Percentiles rank a stretch among this genome's conserved stretches.
phyloP scores from a whole-genome alignment of 306 rosid species.

The Benincasa hispida region DNA sequence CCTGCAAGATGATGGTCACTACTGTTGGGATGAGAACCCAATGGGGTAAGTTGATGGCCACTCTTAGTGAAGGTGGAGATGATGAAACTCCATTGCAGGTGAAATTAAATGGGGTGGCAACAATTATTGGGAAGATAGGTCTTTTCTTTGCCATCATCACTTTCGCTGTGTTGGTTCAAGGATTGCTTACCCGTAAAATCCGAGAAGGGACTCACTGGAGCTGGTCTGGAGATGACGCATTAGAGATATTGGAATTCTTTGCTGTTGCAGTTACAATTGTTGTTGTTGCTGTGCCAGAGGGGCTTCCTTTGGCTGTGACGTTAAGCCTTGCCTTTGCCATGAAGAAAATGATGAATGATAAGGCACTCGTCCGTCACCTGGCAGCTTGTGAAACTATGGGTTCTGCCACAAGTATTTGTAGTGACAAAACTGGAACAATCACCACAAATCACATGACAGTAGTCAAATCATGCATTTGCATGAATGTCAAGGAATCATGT shows the following conservation, averaged over 20 bases:
- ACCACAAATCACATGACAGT: constrained; percentile 94
- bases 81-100: constrained; percentile 98
- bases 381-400: constrained; percentile 99
- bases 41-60: constrained; percentile 97
- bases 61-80: constrained; percentile 92
- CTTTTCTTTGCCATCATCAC: constrained; percentile 75
- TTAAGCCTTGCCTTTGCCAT: constrained; percentile 97
- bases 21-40: constrained; percentile 97
- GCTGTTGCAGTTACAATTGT: constrained; percentile 90
- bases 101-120: constrained; percentile 92
- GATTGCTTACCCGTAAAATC: constrained; percentile 46
- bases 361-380: constrained; percentile 86
- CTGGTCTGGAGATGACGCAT: constrained; percentile 81
- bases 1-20: constrained; percentile 83
- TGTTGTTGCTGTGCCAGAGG: constrained; percentile 97
- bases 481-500: constrained; percentile 48
- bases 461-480: constrained; percentile 83
- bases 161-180: constrained; percentile 78
- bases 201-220: constrained; percentile 44
- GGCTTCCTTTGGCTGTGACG: constrained; percentile 88
- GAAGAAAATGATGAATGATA: constrained; percentile 98
- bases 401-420: constrained; percentile 86
- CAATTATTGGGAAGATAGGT: constrained; percentile 86
- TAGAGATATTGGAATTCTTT: constrained; percentile 67
- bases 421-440: constrained; percentile 92